A percentile compares a stretch with the other conserved stretches of the same genome.
phyloP scores from a whole-genome alignment of 129 eudicot genomes.

The Lonicera japonica region DNA sequence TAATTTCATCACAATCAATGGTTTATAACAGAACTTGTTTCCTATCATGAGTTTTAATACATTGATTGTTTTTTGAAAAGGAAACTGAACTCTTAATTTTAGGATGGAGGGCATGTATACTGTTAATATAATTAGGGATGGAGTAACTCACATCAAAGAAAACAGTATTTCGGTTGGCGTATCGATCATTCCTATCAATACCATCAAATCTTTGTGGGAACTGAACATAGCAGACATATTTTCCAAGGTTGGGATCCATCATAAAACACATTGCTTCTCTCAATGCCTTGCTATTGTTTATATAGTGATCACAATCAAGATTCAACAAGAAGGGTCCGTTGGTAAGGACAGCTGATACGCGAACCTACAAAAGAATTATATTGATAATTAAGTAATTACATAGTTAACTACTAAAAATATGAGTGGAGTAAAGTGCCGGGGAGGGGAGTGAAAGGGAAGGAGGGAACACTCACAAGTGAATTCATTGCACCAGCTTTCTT shows the following conservation, averaged over 20 bases:
- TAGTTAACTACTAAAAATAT: too few species aligned
- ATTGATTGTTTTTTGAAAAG: too few species aligned
- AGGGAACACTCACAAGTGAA: constrained; percentile 59
- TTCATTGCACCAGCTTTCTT: constrained; percentile 99
- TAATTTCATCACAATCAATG: too few species aligned
- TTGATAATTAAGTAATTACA: background rate
- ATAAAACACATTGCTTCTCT: constrained; percentile 51
- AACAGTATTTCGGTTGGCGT: constrained; percentile 42
- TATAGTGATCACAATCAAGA: constrained; percentile 53
- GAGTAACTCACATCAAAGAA: constrained; percentile 40
- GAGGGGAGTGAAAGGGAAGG: too few species aligned
- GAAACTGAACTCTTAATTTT: too few species aligned
- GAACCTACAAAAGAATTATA: constrained; percentile 25
- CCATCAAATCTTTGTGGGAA: constrained; percentile 50
- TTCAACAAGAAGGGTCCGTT: constrained; percentile 45
- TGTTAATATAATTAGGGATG: background rate
- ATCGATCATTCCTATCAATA: constrained; percentile 39
- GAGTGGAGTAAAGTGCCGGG: too few species aligned
- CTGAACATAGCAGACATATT: constrained; percentile 42
- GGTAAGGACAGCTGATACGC: constrained; percentile 43
- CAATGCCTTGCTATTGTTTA: constrained; percentile 40
- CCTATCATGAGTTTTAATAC: too few species aligned
- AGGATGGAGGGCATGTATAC: too few species aligned
- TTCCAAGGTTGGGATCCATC: constrained; percentile 45
- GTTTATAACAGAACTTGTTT: too few species aligned